A percentile compares a stretch with the other conserved stretches of the same genome.
These are phyloP conservation scores for Akebia trifoliata DNA, from an alignment of 164 flowering plant genomes.

Conservation along the genomic window DNA sequence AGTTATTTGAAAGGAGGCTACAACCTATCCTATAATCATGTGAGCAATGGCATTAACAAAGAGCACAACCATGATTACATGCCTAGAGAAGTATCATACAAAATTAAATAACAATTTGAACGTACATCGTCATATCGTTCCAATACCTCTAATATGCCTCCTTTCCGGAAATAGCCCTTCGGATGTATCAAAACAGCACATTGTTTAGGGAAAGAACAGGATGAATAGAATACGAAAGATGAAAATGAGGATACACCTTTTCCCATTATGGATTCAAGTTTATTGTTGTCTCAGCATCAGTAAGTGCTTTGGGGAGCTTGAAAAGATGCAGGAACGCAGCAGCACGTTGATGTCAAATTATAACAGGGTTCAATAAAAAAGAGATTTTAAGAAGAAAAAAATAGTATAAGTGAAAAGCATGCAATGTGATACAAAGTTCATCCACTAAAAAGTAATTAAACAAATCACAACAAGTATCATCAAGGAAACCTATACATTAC, in stretches of 20 bases:
- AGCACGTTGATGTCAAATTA: constrained; percentile 71
- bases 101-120: constrained; percentile 6
- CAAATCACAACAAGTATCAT: too few species aligned
- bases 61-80: neutral
- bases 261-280: constrained; percentile 86
- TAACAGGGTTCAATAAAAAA: neutral
- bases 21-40: constrained; percentile 53
- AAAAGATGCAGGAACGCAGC: constrained; percentile 87
- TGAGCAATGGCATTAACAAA: neutral
- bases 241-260: constrained; percentile 47
- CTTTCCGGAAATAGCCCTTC: constrained; percentile 96
- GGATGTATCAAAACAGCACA: constrained; percentile 17
- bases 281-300: constrained; percentile 89
- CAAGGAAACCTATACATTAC: too few species aligned
- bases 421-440: too few species aligned
- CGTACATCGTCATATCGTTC: constrained; percentile 82
- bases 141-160: constrained; percentile 88
- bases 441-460: too few species aligned
- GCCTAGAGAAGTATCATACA: neutral
- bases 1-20: constrained; percentile 70
- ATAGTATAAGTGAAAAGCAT: too few species aligned
- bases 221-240: constrained; percentile 1
- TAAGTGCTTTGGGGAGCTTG: constrained; percentile 89
- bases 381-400: neutral
- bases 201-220: neutral